Base-by-base conservation (phyloP, 1,139 yeast genomes). In the Lodderomyces metapsilosis region DNA sequence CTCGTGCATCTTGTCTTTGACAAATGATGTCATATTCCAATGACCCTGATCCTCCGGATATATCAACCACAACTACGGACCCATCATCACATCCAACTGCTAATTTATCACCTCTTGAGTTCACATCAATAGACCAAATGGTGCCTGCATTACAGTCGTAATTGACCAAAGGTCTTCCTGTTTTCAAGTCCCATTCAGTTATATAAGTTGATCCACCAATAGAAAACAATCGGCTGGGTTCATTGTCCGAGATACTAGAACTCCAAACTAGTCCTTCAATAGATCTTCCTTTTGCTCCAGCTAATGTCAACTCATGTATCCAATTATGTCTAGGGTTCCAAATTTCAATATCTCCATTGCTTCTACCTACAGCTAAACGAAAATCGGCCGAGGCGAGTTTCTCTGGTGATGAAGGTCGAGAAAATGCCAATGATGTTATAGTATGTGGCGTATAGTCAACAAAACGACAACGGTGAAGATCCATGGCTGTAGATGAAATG, bases 21-120 rank as follows among this genome's bases (percentile, higher is more conserved):
- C 95, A 74, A 41, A 89, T 80, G 39, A 75, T 65, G 44, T 77
- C 83, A 59, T 85, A 89, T 54, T 88, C 96, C 54, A 92, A 70
- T 16, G 77, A 77, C 3, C 96, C 96, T 22, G 72, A 72, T 11
- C 96, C 97, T 10, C 95, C 95, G 10, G 88, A 71, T 33, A 91
- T 81, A 56, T 88, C 91, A 16, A 91, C 72, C 7, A 92, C 63
- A 1, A 86, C 95, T 5, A 92, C 92, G 4, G 89, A 75, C 18
- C 98, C 98, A 57, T 91, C 95, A 53, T 92, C 98, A 64, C 98
- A 92, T 1, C 98, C 98, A 1, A 88, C 88, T 1, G 96, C 89
- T 35, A 94, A 68, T 52, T 74, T 79, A 43, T 76, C 68, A 36
- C 83, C 85, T 22, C 76, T 67, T 16, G 76, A 73, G 47, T 83